Evolutionary conservation across 495 filamentous ascomycete species (phyloP).

Genomic region (Tetracladium marchalianum): DNA sequence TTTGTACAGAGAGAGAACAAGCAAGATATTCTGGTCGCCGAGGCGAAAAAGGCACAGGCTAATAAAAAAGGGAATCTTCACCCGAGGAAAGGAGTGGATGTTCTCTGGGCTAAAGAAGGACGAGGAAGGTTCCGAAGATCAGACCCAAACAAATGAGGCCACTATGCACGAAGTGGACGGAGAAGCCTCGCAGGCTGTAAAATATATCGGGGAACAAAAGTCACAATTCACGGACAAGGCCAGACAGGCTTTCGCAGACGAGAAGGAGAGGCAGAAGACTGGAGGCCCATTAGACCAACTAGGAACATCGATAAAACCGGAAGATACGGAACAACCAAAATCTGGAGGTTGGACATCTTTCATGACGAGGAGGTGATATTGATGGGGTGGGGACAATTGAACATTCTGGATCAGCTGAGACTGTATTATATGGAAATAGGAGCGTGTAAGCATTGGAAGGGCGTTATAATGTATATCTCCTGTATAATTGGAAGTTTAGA

Average conservation of each 20-base stretch:
- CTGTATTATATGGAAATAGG: constrained; percentile 19
- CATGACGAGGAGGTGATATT: constrained; percentile 13
- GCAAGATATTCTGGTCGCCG: constrained; percentile 11
- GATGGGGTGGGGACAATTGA: background rate
- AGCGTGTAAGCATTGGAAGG: constrained; percentile 12
- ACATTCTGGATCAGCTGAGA: constrained; percentile 3
- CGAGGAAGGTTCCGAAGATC: constrained; percentile 27
- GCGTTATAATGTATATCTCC: constrained; percentile 10
- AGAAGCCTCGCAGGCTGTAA: constrained; percentile 27
- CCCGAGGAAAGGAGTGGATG: constrained; percentile 30
- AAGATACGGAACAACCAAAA: constrained; percentile 11
- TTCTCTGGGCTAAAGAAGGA: constrained; percentile 32
- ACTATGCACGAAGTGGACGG: constrained; percentile 27
- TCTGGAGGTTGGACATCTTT: constrained; percentile 17
- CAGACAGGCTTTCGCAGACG: constrained; percentile 36
- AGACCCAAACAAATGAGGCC: constrained; percentile 26
- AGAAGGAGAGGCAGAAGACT: constrained; percentile 36
- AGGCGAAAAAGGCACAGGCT: constrained; percentile 34
- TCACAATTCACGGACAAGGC: constrained; percentile 23
- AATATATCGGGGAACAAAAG: constrained; percentile 27
- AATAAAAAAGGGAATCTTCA: constrained; percentile 25
- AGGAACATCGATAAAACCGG: constrained; percentile 13
- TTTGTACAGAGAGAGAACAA: constrained; percentile 54
- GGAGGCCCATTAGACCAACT: constrained; percentile 39
- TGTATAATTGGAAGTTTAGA: background rate